Evolutionary conservation across 2,329 filamentous ascomycete genomes (phyloP).

Genomic region (Colletotrichum sidae): DNA sequence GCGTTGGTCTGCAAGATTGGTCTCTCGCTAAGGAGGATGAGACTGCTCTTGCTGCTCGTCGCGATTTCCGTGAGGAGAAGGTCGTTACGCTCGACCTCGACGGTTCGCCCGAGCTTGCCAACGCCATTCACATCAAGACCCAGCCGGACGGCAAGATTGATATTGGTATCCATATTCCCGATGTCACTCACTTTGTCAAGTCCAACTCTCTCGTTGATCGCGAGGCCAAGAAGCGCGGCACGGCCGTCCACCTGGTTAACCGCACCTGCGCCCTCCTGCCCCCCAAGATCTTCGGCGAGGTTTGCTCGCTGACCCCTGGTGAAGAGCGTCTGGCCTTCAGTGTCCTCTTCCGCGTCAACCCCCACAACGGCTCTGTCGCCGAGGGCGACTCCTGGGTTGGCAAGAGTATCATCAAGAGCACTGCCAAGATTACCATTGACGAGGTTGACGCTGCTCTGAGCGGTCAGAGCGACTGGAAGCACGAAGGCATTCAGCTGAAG

Average conservation of each 20-base stretch:
- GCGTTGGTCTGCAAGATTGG: constrained; percentile 93
- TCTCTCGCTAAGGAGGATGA: constrained; percentile 86
- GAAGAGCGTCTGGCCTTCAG: constrained; percentile 92
- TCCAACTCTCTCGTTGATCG: constrained; percentile 94
- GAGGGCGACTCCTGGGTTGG: constrained; percentile 95
- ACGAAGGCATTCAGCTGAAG: constrained; percentile 75
- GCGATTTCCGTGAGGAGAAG: constrained; percentile 89
- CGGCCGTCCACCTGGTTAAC: constrained; percentile 94
- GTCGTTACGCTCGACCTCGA: constrained; percentile 94
- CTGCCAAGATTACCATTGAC: constrained; percentile 84
- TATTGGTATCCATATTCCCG: constrained; percentile 93
- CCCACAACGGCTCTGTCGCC: constrained; percentile 79
- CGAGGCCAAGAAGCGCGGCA: constrained; percentile 97
- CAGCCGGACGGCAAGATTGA: constrained; percentile 88
- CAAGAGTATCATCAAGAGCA: constrained; percentile 92
- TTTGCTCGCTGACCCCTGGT: constrained; percentile 89
- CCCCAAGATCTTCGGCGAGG: constrained; percentile 83
- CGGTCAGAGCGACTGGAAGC: constrained; percentile 70
- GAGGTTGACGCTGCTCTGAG: constrained; percentile 87
- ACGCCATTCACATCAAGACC: constrained; percentile 91
- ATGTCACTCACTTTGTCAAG: constrained; percentile 97
- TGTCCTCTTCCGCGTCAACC: constrained; percentile 91
- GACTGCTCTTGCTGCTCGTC: constrained; percentile 76
- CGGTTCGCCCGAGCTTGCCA: constrained; percentile 87
- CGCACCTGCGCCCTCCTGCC: constrained; percentile 89